Evolutionary conservation across 345 rosid species (phyloP), one percentile per base, ranked within the genome.

Genomic region (Geranium brycei): DNA sequence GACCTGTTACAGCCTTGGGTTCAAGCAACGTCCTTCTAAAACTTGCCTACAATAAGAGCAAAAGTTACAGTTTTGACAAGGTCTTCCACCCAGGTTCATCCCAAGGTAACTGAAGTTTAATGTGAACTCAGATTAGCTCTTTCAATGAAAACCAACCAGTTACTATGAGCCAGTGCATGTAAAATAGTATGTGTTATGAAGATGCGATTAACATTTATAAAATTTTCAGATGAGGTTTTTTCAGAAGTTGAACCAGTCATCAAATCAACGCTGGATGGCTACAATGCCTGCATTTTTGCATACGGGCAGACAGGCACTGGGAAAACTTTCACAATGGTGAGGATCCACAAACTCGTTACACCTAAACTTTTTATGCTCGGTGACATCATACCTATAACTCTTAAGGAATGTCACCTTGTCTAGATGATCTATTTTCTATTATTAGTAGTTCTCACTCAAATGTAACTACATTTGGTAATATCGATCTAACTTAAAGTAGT

Each of bases 301-400:
- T 83, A 85, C 18, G 93, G 96, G 55, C 96, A 89, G 80, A 89
- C 96, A 0, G 93, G 89, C 72, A 83, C 93, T 0, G 93, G 96
- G n/a, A 89, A 89, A 63, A 89, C 89, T 55, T 85, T 73, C 73
- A 80, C 93, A 51, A 89, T 87, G 96, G 89, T 89, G 66, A 83
- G 74, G 18, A 69, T 8, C 16, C 14, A 58, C 4, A 51, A 64
- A 55, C 13, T 12, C 31, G 1, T 51, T 53, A 51, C 11, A 2
- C 0, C 16, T 15, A 16, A 0, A 2, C 0, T 8, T 0, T 23
- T 17, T 17, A 53, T 28, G 16, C 16, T 51, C 23, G 10, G 3
- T 53, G 14, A 38, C 47, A 38, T 38, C 47, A 38, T 38, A 38
- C 47, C 0, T 38, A 38, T 5, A 38, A 38, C 47, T 38, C 28